Percentiles rank a stretch among this genome's conserved stretches.
Evolutionary conservation across 2,329 filamentous ascomycete species (phyloP).

Genomic region (Hymenoscyphus infarciens): DNA sequence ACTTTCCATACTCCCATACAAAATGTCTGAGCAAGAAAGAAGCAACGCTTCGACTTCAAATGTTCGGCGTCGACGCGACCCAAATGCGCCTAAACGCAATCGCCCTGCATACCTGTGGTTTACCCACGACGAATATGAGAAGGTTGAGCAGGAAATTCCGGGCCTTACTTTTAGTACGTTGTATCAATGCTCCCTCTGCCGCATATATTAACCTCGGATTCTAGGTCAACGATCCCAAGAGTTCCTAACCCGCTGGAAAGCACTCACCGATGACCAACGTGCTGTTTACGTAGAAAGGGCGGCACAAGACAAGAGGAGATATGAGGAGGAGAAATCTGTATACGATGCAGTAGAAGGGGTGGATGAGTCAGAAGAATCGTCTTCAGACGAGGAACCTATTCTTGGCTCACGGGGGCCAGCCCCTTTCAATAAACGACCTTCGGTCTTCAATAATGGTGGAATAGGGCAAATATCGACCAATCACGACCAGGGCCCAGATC

Average conservation of each 20-base stretch:
- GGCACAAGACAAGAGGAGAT: not conserved
- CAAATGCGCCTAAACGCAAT: not conserved
- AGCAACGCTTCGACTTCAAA: not conserved
- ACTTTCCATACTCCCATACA: not conserved
- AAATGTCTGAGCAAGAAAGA: not conserved
- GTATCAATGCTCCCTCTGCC: not conserved
- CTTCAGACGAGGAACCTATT: not conserved
- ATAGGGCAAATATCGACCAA: not conserved
- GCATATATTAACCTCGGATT: not conserved
- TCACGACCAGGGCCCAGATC: not conserved
- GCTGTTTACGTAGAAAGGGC: not conserved
- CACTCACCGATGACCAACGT: constrained; percentile 1
- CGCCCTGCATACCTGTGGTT: not conserved
- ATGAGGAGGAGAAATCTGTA: not conserved
- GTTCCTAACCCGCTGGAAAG: not conserved
- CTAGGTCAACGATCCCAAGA: not conserved
- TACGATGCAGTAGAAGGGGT: not conserved
- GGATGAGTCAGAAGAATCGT: not conserved
- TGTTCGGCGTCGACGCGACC: not conserved
- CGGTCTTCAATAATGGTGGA: not conserved
- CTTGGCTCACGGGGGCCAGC: not conserved
- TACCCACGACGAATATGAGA: not conserved
- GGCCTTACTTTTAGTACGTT: not conserved
- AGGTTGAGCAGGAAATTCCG: not conserved
- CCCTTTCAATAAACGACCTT: constrained; percentile 4